Evolutionary conservation across 2,329 filamentous ascomycete species (phyloP).

Genomic region (Aureobasidium mangrovei): DNA sequence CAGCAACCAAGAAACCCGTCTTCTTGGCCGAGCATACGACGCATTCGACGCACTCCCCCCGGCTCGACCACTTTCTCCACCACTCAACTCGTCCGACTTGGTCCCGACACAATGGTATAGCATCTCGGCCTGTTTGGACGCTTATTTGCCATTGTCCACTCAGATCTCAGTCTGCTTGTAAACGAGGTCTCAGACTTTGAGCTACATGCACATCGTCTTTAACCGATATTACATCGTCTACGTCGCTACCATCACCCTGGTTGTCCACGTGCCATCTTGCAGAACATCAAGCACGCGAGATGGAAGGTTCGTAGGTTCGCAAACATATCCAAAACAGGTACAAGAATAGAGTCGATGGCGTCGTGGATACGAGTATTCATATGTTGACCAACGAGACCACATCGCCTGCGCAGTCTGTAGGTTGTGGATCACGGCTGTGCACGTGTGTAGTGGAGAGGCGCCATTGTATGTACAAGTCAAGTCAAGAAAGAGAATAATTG

Average conservation of each 20-base stretch:
- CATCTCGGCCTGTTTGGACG: too few relatives aligned
- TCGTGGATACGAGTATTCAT: neutral
- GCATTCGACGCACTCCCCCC: neutral
- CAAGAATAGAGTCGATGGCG: slow-evolving; percentile 2
- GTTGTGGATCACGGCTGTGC: neutral
- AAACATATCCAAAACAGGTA: neutral
- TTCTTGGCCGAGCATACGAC: neutral
- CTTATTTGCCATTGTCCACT: too few relatives aligned
- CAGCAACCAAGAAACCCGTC: too few relatives aligned
- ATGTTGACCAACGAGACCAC: neutral
- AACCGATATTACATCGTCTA: neutral
- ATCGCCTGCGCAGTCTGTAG: neutral
- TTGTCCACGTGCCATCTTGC: neutral
- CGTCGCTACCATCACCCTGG: slow-evolving; percentile 5
- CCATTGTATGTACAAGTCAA: neutral
- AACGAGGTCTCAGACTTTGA: neutral
- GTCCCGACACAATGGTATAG: too few relatives aligned
- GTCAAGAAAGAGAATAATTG: neutral
- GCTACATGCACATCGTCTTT: neutral
- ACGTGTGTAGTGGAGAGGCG: neutral
- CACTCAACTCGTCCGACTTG: too few relatives aligned
- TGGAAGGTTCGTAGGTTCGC: neutral
- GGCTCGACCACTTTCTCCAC: too few relatives aligned
- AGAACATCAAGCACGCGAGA: neutral
- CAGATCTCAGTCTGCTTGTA: too few relatives aligned